These are phyloP conservation scores for Tetrahymena malaccensis DNA, from an alignment of 73 alveolate species.

Conservation along the genomic window DNA sequence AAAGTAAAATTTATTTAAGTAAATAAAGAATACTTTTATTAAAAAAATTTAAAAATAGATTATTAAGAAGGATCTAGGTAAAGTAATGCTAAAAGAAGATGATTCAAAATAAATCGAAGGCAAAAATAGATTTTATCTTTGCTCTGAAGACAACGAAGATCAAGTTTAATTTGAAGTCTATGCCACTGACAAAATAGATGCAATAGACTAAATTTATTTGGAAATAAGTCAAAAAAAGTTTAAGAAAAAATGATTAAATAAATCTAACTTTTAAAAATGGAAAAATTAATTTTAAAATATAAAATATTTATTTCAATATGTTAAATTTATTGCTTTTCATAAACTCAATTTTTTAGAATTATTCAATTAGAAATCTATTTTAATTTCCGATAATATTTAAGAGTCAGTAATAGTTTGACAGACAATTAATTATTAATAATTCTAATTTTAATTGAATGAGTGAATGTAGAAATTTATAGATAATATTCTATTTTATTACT, in stretches of 20 bases:
- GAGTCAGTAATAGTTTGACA: too few relatives aligned
- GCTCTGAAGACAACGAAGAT: not conserved
- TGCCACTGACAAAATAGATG: not conserved
- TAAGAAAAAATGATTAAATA: not conserved
- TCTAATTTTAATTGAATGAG: too few relatives aligned
- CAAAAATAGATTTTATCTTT: not conserved
- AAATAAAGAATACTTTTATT: not conserved
- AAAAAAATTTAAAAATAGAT: not conserved
- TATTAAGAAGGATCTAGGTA: not conserved
- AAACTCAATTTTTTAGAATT: too few relatives aligned
- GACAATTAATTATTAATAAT: too few relatives aligned
- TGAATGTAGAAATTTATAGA: not conserved
- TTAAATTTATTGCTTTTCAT: too few relatives aligned
- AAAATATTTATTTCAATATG: too few relatives aligned
- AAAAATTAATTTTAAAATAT: too few relatives aligned
- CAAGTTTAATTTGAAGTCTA: not conserved
- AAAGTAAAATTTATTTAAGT: not conserved
- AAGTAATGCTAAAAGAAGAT: not conserved
- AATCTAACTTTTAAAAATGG: not conserved
- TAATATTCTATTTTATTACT: not conserved
- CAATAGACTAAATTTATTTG: not conserved
- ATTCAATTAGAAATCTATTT: too few relatives aligned
- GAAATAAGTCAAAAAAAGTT: too few relatives aligned
- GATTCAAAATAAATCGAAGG: not conserved
- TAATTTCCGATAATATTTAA: too few relatives aligned